Base-by-base conservation (phyloP, 192 early-diverging fungal genomes). In the Entomortierella lignicola region DNA sequence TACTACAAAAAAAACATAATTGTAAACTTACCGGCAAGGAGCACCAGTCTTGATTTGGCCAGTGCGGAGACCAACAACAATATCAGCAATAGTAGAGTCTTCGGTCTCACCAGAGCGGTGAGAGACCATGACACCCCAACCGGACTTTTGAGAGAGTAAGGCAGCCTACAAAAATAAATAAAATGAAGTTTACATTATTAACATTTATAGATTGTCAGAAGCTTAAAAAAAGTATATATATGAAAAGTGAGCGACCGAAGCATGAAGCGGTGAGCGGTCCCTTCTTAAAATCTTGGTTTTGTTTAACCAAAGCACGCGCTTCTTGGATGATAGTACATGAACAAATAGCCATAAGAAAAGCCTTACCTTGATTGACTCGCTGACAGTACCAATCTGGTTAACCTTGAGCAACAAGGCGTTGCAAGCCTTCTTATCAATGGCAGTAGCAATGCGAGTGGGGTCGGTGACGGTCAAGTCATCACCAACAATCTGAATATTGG, bases 111-210 rank as follows among this genome's bases (percentile, higher is more conserved):
- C 97, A 25, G 97, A 98, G 73, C 97, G 94, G 89, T 99, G 97
- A 72, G 96, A 97, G 63, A 97, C 96, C 97, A 99, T 99, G 83
- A 97, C 97, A 77, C 97, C 97, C 97, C 97, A 99, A 48, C 97
- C 97, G 66, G 91, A 94, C 52, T 81, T 66, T 67, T 95, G 94
- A 58, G 96, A 89, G 55, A 88, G 73, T 52, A 85, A 80, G 32
- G 92, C 90, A 44, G 92, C 92, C 81, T 92, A 86, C 15, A 58
- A 47, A 41, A 23, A 17, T 20, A 51, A 23, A 37, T 1, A 39
- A 39, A 37, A 13, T 30, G 10, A 26, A 26, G n/a, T n/a, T n/a
- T n/a, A n/a, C n/a, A n/a, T n/a, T n/a, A n/a, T n/a, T n/a, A n/a
- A n/a, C n/a, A n/a, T n/a, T n/a, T n/a, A n/a, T n/a, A n/a, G n/a